A percentile compares a stretch with the other conserved stretches of the same genome.
These are phyloP conservation scores for Brassica balearica DNA, from an alignment of 441 rosid genomes.

Conservation along the genomic window DNA sequence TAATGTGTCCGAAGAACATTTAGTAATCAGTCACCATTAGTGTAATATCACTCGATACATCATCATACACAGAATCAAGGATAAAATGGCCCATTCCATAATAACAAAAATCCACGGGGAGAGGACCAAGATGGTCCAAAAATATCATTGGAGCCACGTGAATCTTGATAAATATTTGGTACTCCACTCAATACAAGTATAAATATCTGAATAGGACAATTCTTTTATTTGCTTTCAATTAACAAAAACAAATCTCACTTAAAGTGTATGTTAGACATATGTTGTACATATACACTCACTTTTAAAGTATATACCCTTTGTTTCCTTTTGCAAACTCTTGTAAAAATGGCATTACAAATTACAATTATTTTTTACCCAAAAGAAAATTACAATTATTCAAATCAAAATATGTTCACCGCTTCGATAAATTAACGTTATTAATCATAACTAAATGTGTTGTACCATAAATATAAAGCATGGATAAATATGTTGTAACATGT, in stretches of 20 bases:
- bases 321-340: constrained; percentile 28
- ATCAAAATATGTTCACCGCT: background rate
- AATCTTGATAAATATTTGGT: constrained; percentile 43
- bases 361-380: background rate
- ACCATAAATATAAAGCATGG: constrained; percentile 29
- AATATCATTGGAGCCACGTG: constrained; percentile 47
- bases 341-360: background rate
- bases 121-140: constrained; percentile 45
- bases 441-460: constrained; percentile 6
- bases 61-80: constrained; percentile 10
- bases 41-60: constrained; percentile 2
- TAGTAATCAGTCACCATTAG: background rate
- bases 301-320: constrained; percentile 25
- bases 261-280: background rate
- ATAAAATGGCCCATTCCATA: constrained; percentile 30
- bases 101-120: constrained; percentile 39
- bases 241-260: constrained; percentile 9
- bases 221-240: constrained; percentile 29
- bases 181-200: constrained; percentile 36
- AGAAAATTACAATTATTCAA: background rate
- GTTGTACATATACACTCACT: constrained; percentile 18
- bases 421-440: background rate
- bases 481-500: constrained; percentile 51
- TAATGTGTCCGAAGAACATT: background rate
- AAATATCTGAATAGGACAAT: constrained; percentile 43